Base-by-base conservation (phyloP, 257 asterid species). In the Jacaranda mimosifolia region DNA sequence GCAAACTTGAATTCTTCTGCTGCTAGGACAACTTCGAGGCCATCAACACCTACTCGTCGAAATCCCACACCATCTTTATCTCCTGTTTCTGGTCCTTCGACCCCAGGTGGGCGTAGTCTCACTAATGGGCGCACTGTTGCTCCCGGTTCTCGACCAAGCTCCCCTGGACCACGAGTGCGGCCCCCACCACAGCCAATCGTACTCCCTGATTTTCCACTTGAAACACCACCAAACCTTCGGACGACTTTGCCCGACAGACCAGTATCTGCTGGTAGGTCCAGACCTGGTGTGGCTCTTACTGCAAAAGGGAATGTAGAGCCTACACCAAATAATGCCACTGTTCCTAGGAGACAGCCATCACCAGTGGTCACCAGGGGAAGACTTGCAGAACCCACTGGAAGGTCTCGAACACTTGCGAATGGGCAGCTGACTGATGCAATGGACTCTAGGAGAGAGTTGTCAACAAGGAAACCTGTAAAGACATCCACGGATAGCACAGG, bases 11-110 rank as follows among this genome's bases (percentile, higher is more conserved):
- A 62, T 79, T 77, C 96, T 58, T 86, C 90, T 63, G 79, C 89
- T 77, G 13, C 82, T 76, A 89, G 97, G 67, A 77, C 94, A 69
- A 75, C 88, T 73, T 91, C 99, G 13, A 89, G 99, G 85, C 95
- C 99, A 74, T 96, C 97, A 75, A 96, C 99, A 42, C 99, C 99
- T 77, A 91, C 96, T 53, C 96, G 96, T 64, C 93, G 96, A 77
- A 90, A 74, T 79, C 36, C 90, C 21, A 55, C 91, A 21, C 92
- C 96, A 58, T 88, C 96, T 43, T 56, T 79, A 26, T 83, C 96
- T 79, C 87, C 88, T 51, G 86, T 77, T 40, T 77, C 92, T 82
- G 91, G 89, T 72, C 78, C 89, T 84, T 87, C 91, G 66, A 80
- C 87, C 53, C 86, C 97, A 74, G 87, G 88, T 63, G 86, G 83